Conservation (phyloP, 305 asterid genomes). For the Fraxinus nigra region DNA sequence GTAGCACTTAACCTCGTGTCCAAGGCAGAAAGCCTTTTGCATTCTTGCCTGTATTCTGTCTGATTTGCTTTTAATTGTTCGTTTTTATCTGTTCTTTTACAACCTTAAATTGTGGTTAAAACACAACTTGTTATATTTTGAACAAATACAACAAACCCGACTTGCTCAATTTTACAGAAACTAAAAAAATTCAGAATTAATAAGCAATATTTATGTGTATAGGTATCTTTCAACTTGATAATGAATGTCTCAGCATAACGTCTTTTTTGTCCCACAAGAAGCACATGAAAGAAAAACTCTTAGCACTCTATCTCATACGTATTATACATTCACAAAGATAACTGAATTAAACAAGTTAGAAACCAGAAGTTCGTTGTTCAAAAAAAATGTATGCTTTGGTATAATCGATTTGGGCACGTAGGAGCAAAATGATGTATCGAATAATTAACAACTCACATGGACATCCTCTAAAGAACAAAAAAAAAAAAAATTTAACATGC, state of each 20-base stretch:
- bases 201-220: background rate
- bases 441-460: background rate
- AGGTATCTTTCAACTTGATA: background rate
- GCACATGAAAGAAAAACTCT: no score
- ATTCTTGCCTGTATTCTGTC: background rate
- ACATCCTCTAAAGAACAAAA: background rate
- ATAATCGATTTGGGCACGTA: background rate
- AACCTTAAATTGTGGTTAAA: background rate
- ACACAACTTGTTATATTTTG: background rate
- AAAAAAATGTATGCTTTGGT: background rate
- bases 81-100: background rate
- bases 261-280: no score
- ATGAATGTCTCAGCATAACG: no score
- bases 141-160: background rate
- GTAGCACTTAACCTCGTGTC: background rate
- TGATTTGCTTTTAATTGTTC: background rate
- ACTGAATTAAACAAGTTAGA: background rate
- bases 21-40: background rate
- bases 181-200: no score
- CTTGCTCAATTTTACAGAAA: background rate
- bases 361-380: background rate
- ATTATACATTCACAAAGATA: background rate
- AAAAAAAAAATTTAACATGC: no score
- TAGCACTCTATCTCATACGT: background rate
- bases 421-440: no score